Conservation (phyloP, 2,329 filamentous ascomycete species). For the Cytospora piceae region DNA sequence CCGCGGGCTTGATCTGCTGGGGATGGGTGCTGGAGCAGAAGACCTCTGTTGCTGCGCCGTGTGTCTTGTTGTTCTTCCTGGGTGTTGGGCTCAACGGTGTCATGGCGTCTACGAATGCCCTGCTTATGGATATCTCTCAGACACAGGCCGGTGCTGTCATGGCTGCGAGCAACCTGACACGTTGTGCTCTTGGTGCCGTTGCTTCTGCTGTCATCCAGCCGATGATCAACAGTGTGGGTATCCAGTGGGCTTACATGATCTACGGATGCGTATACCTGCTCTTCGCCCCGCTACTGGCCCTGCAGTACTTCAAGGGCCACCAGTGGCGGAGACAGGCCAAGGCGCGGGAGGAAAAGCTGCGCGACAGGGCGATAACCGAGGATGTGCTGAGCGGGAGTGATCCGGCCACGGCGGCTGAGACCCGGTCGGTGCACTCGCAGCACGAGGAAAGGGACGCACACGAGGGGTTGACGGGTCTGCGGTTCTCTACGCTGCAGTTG, state of each 20-base stretch:
- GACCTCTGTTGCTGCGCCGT: conserved; percentile 44
- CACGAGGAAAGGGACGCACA: neutral
- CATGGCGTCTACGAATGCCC: conserved; percentile 21
- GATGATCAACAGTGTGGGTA: conserved; percentile 22
- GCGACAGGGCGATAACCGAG: neutral
- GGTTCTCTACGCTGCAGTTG: neutral
- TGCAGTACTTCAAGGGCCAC: conserved; percentile 17
- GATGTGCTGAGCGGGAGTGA: neutral
- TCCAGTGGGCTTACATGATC: conserved; percentile 21
- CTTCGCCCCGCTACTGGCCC: conserved; percentile 12
- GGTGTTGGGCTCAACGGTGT: conserved; percentile 34
- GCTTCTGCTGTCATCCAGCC: conserved; percentile 16
- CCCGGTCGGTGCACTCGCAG: neutral
- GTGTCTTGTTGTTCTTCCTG: conserved; percentile 45
- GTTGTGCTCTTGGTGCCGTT: conserved; percentile 16
- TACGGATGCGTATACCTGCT: conserved; percentile 12
- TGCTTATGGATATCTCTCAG: conserved; percentile 23
- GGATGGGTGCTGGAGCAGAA: conserved; percentile 48
- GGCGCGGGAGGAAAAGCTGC: conserved; percentile 6
- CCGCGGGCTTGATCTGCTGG: conserved; percentile 46
- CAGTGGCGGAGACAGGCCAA: conserved; percentile 17
- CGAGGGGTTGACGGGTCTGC: neutral
- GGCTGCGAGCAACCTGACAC: conserved; percentile 22
- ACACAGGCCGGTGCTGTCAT: conserved; percentile 15
- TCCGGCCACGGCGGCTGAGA: neutral